phyloP scores from a whole-genome alignment of 352 stramenopile genomes.

The Hyphochytrium catenoides region DNA sequence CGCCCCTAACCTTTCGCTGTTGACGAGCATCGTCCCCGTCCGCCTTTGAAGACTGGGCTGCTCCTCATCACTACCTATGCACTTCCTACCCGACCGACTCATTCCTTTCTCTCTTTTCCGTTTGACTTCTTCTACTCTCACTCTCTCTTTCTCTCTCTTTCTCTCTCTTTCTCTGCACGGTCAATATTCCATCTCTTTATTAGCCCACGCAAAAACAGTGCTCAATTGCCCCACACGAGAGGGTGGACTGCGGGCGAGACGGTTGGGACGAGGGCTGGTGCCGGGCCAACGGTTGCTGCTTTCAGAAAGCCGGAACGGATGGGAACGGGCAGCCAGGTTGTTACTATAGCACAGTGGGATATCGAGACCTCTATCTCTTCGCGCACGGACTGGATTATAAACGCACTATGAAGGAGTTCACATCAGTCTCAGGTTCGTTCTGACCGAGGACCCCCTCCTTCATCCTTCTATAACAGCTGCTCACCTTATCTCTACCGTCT shows the following conservation, averaged over 20 bases:
- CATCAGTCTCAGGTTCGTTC: slow-evolving; percentile 11
- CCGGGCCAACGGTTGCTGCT: slow-evolving; percentile 13
- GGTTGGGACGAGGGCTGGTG: slow-evolving; percentile 8
- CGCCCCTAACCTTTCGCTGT: not conserved
- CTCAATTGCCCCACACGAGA: slow-evolving; percentile 6
- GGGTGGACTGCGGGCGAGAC: slow-evolving; percentile 12
- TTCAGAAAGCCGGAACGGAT: slow-evolving; percentile 1
- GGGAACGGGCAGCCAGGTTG: slow-evolving; percentile 8
- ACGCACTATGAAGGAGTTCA: slow-evolving; percentile 18
- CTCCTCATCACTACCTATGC: too few species aligned
- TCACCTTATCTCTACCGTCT: too few species aligned
- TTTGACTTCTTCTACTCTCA: too few species aligned
- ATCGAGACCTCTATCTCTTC: slow-evolving; percentile 24
- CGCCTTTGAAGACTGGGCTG: too few species aligned
- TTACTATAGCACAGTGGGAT: slow-evolving; percentile 13
- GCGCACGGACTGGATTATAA: slow-evolving; percentile 18
- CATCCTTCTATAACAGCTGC: too few species aligned
- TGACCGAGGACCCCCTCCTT: too few species aligned
- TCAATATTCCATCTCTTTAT: too few species aligned
- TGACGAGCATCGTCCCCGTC: not conserved
- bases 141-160: too few species aligned
- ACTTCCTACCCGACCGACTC: too few species aligned
- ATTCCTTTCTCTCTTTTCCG: too few species aligned
- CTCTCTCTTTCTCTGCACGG: too few species aligned
- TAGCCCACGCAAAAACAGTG: slow-evolving; percentile 3